Conservation (phyloP, 2,329 filamentous ascomycete species). For the Exophiala sideris region DNA sequence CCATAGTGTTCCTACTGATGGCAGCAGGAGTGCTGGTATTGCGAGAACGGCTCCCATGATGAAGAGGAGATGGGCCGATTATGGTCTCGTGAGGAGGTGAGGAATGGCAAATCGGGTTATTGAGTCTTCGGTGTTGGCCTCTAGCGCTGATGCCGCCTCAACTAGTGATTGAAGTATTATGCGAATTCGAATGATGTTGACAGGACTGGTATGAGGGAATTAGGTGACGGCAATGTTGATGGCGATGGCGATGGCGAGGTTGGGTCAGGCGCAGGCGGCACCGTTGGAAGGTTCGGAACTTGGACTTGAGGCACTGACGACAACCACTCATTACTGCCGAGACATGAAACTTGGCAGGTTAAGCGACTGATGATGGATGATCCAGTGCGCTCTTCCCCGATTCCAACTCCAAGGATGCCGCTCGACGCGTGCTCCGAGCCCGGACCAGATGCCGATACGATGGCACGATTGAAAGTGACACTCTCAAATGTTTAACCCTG, state of each 20-base stretch:
- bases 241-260: background rate
- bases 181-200: background rate
- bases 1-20: conserved; percentile 77
- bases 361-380: background rate
- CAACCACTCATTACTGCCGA: background rate
- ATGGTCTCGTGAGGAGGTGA: background rate
- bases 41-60: conserved; percentile 89
- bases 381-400: too few relatives aligned
- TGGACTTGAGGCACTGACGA: background rate
- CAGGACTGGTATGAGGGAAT: background rate
- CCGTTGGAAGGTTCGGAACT: background rate
- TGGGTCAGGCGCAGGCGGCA: conserved; percentile 7
- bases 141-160: too few relatives aligned
- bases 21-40: conserved; percentile 81
- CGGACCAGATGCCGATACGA: too few relatives aligned
- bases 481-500: too few relatives aligned
- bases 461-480: too few relatives aligned
- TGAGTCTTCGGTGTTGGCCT: too few relatives aligned
- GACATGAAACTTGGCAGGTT: background rate
- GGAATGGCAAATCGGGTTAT: background rate
- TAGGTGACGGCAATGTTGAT: background rate
- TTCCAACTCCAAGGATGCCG: too few relatives aligned
- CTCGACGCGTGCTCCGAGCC: too few relatives aligned
- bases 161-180: background rate
- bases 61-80: background rate